Percentiles rank a stretch among this genome's conserved stretches.
These are phyloP conservation scores for Ambrosiella beaveri DNA, from an alignment of 2,329 filamentous ascomycete genomes.

Conservation along the genomic window DNA sequence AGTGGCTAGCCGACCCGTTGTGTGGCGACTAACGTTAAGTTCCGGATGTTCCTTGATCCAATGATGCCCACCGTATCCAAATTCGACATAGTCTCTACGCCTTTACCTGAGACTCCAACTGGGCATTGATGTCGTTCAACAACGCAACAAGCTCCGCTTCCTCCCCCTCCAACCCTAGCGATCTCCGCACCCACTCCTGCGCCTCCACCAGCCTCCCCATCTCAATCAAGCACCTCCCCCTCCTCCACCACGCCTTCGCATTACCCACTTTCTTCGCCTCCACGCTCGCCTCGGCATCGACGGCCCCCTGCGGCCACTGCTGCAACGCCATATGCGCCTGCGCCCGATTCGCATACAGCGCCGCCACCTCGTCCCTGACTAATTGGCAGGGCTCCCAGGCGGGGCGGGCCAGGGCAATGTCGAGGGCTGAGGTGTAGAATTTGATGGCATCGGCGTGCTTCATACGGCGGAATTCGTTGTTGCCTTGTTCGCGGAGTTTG, in stretches of 20 bases:
- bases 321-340: constrained; percentile 75
- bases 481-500: constrained; percentile 82
- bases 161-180: constrained; percentile 66
- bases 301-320: constrained; percentile 69
- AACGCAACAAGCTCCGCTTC: constrained; percentile 46
- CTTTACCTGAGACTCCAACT: constrained; percentile 22
- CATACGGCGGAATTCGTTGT: constrained; percentile 64
- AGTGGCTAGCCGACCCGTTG: no score
- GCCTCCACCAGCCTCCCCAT: constrained; percentile 82
- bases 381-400: constrained; percentile 75
- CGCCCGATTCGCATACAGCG: constrained; percentile 69
- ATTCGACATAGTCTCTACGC: neutral
- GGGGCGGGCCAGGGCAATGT: constrained; percentile 72
- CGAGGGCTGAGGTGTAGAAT: constrained; percentile 69
- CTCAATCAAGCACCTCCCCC: constrained; percentile 71
- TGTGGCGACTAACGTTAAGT: no score
- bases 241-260: constrained; percentile 85
- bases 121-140: constrained; percentile 42
- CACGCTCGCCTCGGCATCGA: constrained; percentile 75
- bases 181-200: constrained; percentile 56
- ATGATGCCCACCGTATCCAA: neutral
- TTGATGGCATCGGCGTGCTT: constrained; percentile 58
- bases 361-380: constrained; percentile 67
- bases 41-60: neutral
- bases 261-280: constrained; percentile 78